Evolutionary conservation across 2,329 filamentous ascomycete species (phyloP).

Genomic region (Penicillium sp.): DNA sequence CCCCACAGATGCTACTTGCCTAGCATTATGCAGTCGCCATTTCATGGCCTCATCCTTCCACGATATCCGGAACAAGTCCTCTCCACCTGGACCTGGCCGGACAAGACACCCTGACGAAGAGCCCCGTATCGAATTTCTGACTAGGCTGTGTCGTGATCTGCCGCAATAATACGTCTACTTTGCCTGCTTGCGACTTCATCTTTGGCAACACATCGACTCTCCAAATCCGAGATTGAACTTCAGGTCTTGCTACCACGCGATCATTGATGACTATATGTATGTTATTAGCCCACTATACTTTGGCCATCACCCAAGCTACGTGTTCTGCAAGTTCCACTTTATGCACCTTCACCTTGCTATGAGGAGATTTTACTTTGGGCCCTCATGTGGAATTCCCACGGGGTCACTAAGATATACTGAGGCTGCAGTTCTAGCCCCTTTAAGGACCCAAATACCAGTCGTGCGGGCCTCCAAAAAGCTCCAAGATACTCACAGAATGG

Average conservation of each 20-base stretch:
- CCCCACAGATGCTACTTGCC: slow-evolving; percentile 6
- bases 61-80: background rate
- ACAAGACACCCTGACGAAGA: background rate
- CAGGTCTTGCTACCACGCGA: background rate
- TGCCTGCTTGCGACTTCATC: slow-evolving; percentile 19
- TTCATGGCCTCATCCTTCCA: background rate
- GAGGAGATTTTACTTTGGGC: slow-evolving; percentile 19
- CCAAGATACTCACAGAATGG: background rate
- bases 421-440: background rate
- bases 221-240: slow-evolving; percentile 8
- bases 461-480: too few species aligned
- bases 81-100: background rate
- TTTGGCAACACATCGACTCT: slow-evolving; percentile 16
- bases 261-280: background rate
- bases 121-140: slow-evolving; percentile 7
- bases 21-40: slow-evolving; percentile 9
- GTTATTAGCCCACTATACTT: background rate
- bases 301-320: too few species aligned
- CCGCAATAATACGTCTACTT: slow-evolving; percentile 24
- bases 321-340: slow-evolving; percentile 10
- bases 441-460: too few species aligned
- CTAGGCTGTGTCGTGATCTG: slow-evolving; percentile 17
- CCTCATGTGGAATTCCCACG: slow-evolving; percentile 18
- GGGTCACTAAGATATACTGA: slow-evolving; percentile 18
- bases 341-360: slow-evolving; percentile 23